phyloP scores from a whole-genome alignment of 2,329 filamentous ascomycete species.

The Microsporum audouinii region DNA sequence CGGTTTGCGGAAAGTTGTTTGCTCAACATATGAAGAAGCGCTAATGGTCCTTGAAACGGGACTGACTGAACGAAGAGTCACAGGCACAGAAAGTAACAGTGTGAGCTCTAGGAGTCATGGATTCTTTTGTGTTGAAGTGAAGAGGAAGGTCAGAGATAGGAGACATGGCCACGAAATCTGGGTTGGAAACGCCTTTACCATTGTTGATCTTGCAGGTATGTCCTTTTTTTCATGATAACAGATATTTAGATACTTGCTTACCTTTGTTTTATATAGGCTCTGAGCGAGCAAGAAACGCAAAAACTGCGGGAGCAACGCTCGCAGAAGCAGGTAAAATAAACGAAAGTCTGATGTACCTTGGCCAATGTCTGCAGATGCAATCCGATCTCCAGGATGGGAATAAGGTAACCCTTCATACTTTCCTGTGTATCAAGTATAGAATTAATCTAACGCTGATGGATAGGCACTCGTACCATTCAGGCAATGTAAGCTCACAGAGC shows the following conservation, averaged over 20 bases:
- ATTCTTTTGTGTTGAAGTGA: slow-evolving; percentile 91
- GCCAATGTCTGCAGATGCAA: slow-evolving; percentile 93
- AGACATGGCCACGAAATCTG: slow-evolving; percentile 50
- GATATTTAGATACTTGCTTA: slow-evolving; percentile 13
- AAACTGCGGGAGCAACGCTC: slow-evolving; percentile 83
- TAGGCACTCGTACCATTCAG: slow-evolving; percentile 63
- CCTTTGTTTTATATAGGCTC: slow-evolving; percentile 42
- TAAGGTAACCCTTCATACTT: slow-evolving; percentile 45
- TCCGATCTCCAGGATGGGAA: slow-evolving; percentile 62
- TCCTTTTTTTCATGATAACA: background rate
- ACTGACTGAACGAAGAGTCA: slow-evolving; percentile 72
- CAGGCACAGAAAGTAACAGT: slow-evolving; percentile 86
- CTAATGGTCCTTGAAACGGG: slow-evolving; percentile 83
- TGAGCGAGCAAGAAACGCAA: slow-evolving; percentile 82
- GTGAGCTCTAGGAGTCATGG: slow-evolving; percentile 86
- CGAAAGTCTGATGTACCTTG: slow-evolving; percentile 94
- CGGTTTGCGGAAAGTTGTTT: slow-evolving; percentile 81
- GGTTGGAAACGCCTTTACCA: slow-evolving; percentile 67
- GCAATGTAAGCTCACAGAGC: slow-evolving; percentile 74
- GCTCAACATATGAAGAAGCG: slow-evolving; percentile 69
- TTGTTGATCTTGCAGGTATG: slow-evolving; percentile 77
- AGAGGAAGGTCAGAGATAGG: slow-evolving; percentile 53
- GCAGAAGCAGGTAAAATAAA: slow-evolving; percentile 98
- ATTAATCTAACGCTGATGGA: background rate
- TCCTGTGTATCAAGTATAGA: background rate